Conservation (phyloP, 1,139 yeast genomes). For the Starmera stellimalicola region DNA sequence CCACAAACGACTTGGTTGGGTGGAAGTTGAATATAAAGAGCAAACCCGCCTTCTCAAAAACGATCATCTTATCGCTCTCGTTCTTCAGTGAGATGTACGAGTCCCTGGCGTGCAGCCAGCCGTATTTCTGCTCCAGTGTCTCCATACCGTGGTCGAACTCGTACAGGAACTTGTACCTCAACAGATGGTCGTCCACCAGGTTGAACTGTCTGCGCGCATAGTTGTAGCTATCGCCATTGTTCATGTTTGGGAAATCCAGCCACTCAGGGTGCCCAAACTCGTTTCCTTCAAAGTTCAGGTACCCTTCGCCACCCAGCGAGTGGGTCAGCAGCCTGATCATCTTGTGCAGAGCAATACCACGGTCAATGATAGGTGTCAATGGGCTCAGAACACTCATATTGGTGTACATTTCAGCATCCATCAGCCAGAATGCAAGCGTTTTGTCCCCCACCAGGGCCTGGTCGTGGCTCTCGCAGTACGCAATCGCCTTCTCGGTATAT, state of each 20-base stretch:
- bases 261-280: constrained; percentile 99
- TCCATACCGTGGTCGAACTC: constrained; percentile 83
- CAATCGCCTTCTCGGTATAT: constrained; percentile 80
- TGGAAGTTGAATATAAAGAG: constrained; percentile 85
- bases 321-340: constrained; percentile 82
- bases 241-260: constrained; percentile 92
- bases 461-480: constrained; percentile 93
- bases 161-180: constrained; percentile 72
- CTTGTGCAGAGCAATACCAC: constrained; percentile 88
- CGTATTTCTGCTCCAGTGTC: constrained; percentile 54
- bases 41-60: constrained; percentile 79
- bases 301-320: constrained; percentile 91
- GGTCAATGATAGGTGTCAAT: constrained; percentile 67
- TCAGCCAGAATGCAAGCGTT: constrained; percentile 93
- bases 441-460: constrained; percentile 97
- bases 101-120: constrained; percentile 65
- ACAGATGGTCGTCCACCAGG: constrained; percentile 65
- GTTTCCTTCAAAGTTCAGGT: constrained; percentile 91
- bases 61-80: constrained; percentile 81
- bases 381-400: constrained; percentile 77
- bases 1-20: constrained; percentile 73
- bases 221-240: constrained; percentile 81
- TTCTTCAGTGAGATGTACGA: constrained; percentile 86
- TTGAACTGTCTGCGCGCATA: constrained; percentile 95
- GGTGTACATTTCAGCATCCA: constrained; percentile 98